phyloP scores from a whole-genome alignment of 768 basidiomycete genomes.

The Macrolepiota dolichaula region DNA sequence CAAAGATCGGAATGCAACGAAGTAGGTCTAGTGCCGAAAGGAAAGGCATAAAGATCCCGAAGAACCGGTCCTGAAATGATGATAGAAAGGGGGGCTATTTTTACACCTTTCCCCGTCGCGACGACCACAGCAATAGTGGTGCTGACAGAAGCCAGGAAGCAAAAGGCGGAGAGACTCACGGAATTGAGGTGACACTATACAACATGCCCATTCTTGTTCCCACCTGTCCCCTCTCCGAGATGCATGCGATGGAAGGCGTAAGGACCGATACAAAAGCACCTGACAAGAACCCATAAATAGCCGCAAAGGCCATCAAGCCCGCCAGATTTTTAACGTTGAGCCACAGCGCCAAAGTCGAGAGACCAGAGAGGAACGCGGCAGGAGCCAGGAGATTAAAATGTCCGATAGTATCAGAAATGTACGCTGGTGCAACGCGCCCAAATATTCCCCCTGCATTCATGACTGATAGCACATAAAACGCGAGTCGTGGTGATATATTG shows the following conservation, averaged over 20 bases:
- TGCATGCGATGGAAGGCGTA: constrained; percentile 65
- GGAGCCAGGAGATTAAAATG: constrained; percentile 66
- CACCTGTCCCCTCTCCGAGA: constrained; percentile 55
- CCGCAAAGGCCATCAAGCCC: constrained; percentile 48
- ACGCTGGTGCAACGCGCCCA: constrained; percentile 63
- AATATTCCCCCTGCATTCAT: constrained; percentile 68
- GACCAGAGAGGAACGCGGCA: constrained; percentile 57
- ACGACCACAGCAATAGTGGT: background rate
- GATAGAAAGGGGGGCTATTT: background rate
- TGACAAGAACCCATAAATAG: constrained; percentile 59
- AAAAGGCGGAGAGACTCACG: constrained; percentile 45
- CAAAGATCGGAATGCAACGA: constrained; percentile 2
- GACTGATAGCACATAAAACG: constrained; percentile 58
- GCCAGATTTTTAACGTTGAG: constrained; percentile 37
- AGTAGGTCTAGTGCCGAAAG: background rate
- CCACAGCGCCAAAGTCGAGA: constrained; percentile 61
- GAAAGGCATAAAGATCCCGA: background rate
- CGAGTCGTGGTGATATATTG: constrained; percentile 27
- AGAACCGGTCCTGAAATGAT: background rate
- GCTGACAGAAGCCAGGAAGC: background rate
- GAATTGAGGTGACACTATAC: constrained; percentile 63
- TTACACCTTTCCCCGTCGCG: background rate
- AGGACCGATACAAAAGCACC: constrained; percentile 69
- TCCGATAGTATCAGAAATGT: constrained; percentile 62
- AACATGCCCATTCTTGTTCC: constrained; percentile 63